phyloP scores from a whole-genome alignment of 164 flowering plant species.

The Sedum album region DNA sequence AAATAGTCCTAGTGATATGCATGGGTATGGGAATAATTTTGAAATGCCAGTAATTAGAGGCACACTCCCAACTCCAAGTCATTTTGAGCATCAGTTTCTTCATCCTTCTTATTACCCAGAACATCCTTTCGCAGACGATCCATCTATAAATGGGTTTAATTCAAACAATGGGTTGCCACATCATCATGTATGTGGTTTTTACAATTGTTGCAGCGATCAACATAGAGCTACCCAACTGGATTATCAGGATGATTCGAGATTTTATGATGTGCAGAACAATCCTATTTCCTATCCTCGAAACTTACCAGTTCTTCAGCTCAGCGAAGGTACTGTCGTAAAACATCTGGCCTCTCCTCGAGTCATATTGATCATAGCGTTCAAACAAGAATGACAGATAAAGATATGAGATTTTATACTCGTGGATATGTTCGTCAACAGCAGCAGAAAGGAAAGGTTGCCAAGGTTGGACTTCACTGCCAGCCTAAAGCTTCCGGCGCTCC shows the following conservation, averaged over 20 bases:
- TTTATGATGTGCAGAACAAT: conserved; percentile 23
- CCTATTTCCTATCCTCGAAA: conserved; percentile 26
- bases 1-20: conserved; percentile 25
- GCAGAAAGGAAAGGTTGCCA: conserved; percentile 22
- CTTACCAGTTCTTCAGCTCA: conserved; percentile 23
- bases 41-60: conserved; percentile 28
- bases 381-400: conserved; percentile 32
- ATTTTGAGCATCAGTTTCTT: conserved; percentile 18
- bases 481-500: conserved; percentile 82
- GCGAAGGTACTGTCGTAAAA: conserved; percentile 21
- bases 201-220: conserved; percentile 38
- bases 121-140: conserved; percentile 22
- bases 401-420: conserved; percentile 28
- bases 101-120: conserved; percentile 30
- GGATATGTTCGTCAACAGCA: conserved; percentile 26
- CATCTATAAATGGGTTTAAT: conserved; percentile 27
- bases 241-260: conserved; percentile 24
- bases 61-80: conserved; percentile 22
- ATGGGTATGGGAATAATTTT: conserved; percentile 27
- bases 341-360: conserved; percentile 19
- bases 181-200: conserved; percentile 55
- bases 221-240: conserved; percentile 32
- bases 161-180: conserved; percentile 31
- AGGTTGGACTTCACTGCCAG: conserved; percentile 24
- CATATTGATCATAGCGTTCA: conserved; percentile 24